These are phyloP conservation scores for Blastomyces gilchristii DNA, from an alignment of 2,329 filamentous ascomycete genomes.

Conservation along the genomic window DNA sequence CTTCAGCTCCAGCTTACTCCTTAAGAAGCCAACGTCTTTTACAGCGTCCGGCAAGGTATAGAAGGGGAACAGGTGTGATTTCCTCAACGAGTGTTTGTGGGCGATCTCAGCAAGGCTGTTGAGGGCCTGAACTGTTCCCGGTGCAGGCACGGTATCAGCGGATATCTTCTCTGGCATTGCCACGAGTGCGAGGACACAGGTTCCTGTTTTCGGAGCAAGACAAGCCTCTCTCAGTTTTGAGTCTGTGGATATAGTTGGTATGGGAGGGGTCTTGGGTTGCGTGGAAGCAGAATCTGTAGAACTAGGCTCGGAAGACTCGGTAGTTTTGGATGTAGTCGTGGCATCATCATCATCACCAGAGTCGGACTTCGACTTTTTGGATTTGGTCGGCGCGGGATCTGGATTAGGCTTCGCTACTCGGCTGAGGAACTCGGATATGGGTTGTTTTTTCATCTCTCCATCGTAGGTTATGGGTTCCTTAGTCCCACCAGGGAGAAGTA, in stretches of 20 bases:
- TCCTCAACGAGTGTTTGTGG: constrained; percentile 59
- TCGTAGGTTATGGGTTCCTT: constrained; percentile 62
- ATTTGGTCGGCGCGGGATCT: constrained; percentile 49
- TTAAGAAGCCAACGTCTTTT: constrained; percentile 45
- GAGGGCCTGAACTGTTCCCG: constrained; percentile 44
- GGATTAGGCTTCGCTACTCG: constrained; percentile 70
- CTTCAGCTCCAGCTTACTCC: constrained; percentile 52
- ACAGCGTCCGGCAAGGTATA: constrained; percentile 59
- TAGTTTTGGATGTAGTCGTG: constrained; percentile 37
- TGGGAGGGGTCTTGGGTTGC: constrained; percentile 43
- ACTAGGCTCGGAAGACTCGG: constrained; percentile 12
- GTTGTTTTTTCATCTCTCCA: constrained; percentile 75
- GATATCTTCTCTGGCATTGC: constrained; percentile 40
- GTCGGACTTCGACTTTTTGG: constrained; percentile 21
- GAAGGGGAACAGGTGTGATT: constrained; percentile 69
- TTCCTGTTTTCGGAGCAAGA: constrained; percentile 63
- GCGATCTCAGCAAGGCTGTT: constrained; percentile 60
- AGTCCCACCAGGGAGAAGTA: constrained; percentile 64
- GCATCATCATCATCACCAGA: constrained; percentile 39
- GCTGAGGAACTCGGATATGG: constrained; percentile 71
- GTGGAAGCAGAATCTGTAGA: constrained; percentile 32
- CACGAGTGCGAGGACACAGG: constrained; percentile 70
- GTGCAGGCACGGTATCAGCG: constrained; percentile 39
- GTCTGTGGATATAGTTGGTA: constrained; percentile 54
- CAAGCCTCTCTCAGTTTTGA: constrained; percentile 61